Evolutionary conservation across 2,329 filamentous ascomycete species (phyloP).

Genomic region (Chaetomiaceae sp.): DNA sequence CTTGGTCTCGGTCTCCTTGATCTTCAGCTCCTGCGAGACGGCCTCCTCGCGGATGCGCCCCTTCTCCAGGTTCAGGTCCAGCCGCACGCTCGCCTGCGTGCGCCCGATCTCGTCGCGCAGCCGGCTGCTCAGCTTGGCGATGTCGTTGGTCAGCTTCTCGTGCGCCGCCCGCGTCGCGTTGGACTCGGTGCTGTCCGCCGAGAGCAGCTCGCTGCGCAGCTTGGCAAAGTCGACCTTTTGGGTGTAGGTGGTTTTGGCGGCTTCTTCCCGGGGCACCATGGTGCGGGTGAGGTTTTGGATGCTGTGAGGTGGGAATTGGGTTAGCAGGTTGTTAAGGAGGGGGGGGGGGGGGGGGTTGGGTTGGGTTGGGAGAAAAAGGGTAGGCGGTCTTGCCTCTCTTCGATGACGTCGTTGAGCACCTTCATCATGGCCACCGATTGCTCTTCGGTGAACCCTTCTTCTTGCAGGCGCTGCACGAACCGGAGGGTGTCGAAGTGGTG

Average conservation of each 20-base stretch:
- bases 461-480: conserved; percentile 85
- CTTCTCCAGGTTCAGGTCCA: conserved; percentile 95
- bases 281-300: conserved; percentile 97
- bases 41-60: conserved; percentile 94
- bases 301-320: conserved; percentile 39
- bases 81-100: conserved; percentile 85
- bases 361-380: not conserved
- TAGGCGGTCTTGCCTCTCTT: conserved; percentile 63
- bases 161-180: conserved; percentile 84
- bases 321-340: not conserved
- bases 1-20: conserved; percentile 97
- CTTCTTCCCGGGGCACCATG: conserved; percentile 95
- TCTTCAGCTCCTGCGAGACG: conserved; percentile 92
- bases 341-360: not conserved
- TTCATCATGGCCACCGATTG: conserved; percentile 99
- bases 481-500: conserved; percentile 98
- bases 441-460: conserved; percentile 91
- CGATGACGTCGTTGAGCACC: conserved; percentile 91
- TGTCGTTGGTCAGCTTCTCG: conserved; percentile 88
- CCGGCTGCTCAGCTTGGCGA: conserved; percentile 86
- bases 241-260: conserved; percentile 72
- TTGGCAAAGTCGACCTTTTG: conserved; percentile 98
- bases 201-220: conserved; percentile 87
- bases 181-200: conserved; percentile 85
- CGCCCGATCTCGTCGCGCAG: conserved; percentile 90